Base-by-base conservation (phyloP, 441 rosid genomes). In the Euphorbia schlechtendalii region DNA sequence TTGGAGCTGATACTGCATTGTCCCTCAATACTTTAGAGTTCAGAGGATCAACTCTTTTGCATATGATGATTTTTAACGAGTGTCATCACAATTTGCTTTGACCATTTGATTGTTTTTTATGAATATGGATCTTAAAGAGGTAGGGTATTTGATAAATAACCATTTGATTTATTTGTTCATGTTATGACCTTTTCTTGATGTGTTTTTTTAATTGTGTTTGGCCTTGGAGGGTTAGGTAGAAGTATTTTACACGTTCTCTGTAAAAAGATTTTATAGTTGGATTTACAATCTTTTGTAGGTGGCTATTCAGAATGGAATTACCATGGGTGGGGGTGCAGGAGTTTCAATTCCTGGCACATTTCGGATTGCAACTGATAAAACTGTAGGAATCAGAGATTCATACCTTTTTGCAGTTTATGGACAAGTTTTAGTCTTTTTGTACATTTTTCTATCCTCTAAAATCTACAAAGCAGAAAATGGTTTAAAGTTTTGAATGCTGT, bases 311-410 rank as follows among this genome's bases (percentile, higher is more conserved):
- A 72, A 93, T 66, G 98, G 97, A 66, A 80, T 84, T 71, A 90
- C 96, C 46, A 90, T 93, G 96, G 97, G 96, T 59, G 98, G 98
- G 52, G 96, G 98, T 36, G 84, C 90, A 65, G 96, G 97, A 78
- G 82, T 93, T 78, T 90, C 98, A n/a, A 83, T 93, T 56, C 96
- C 97, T 46, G 96, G 97, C 64, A 82, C 90, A 71, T 85, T 90
- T 64, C 84, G 93, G 48, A 74, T 93, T 61, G 99, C 96, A 62
- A 83, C 91, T 24, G 85, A 80, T 73, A 88, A 77, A 87, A 84
- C 96, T 57, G 99, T 93, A 87, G 61, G 85, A 64, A 30, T 61
- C 58, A 57, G 54, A 53, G 43, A 65, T 28, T 28, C 22, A 4
- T 11, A 11, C 46, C 46, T 17, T 69, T 56, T 56, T 18, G n/a